Evolutionary conservation across 306 rosid genomes (phyloP).

Genomic region (Macrotyloma uniflorum): DNA sequence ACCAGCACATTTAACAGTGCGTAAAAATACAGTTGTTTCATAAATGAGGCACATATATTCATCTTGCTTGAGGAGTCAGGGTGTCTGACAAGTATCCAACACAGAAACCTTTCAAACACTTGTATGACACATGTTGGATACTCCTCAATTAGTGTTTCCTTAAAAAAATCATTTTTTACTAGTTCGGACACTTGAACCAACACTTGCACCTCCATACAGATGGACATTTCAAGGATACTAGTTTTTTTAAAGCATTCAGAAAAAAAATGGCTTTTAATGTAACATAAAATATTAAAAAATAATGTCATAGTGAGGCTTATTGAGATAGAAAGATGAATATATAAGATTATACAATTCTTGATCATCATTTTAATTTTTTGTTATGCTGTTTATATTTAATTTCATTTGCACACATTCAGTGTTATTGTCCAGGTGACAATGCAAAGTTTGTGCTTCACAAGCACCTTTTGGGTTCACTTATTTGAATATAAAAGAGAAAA

Average conservation of each 20-base stretch:
- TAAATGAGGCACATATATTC: not conserved
- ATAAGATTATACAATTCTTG: not conserved
- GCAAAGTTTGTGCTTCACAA: conserved; percentile 6
- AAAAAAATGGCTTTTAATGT: not conserved
- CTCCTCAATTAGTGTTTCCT: not conserved
- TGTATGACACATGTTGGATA: not conserved
- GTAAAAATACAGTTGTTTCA: not conserved
- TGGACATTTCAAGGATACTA: not conserved
- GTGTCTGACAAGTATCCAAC: not conserved
- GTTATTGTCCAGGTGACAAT: not conserved
- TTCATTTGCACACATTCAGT: not conserved
- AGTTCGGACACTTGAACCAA: not conserved
- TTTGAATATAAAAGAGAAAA: conserved; percentile 34
- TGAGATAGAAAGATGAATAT: not conserved
- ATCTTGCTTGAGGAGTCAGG: not conserved
- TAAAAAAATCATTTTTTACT: not conserved
- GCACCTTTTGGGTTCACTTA: conserved; percentile 5
- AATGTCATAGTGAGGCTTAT: not conserved
- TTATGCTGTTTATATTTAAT: not conserved
- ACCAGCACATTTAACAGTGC: not conserved
- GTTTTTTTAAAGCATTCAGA: not conserved
- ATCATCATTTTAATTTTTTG: not conserved
- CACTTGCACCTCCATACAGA: not conserved
- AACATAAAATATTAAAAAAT: not conserved
- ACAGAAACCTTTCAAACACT: not conserved